phyloP scores from a whole-genome alignment of 345 rosid genomes.

The Noccaea bulbosa region DNA sequence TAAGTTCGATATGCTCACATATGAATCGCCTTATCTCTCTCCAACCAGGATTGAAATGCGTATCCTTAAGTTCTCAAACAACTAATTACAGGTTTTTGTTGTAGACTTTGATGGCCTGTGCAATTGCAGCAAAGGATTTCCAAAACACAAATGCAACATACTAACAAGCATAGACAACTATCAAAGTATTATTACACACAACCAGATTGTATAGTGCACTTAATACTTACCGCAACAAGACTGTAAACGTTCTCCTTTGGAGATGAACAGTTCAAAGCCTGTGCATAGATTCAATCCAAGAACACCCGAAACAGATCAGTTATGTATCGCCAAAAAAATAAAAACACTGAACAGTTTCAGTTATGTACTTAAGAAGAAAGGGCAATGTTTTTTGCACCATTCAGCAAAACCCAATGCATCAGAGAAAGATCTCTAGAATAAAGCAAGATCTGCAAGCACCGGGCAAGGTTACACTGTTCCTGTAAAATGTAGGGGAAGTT shows the following conservation, averaged over 20 bases:
- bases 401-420: constrained; percentile 44
- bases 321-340: neutral
- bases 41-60: no score
- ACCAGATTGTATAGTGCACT: neutral
- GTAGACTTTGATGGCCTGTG: no score
- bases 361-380: constrained; percentile 26
- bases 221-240: constrained; percentile 4
- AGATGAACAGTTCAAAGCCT: neutral
- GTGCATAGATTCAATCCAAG: neutral
- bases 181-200: no score
- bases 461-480: constrained; percentile 49
- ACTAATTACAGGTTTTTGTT: no score
- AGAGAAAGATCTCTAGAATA: constrained; percentile 49
- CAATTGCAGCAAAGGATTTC: no score
- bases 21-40: no score
- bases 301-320: constrained; percentile 36
- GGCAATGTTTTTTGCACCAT: constrained; percentile 37
- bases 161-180: no score
- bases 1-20: no score
- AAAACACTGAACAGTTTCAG: neutral
- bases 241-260: neutral
- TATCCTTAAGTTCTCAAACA: no score
- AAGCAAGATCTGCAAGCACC: constrained; percentile 45
- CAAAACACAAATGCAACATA: no score
- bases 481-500: constrained; percentile 57